phyloP scores from a whole-genome alignment of 805 yeast species.

The Yamadazyma akitaensis region DNA sequence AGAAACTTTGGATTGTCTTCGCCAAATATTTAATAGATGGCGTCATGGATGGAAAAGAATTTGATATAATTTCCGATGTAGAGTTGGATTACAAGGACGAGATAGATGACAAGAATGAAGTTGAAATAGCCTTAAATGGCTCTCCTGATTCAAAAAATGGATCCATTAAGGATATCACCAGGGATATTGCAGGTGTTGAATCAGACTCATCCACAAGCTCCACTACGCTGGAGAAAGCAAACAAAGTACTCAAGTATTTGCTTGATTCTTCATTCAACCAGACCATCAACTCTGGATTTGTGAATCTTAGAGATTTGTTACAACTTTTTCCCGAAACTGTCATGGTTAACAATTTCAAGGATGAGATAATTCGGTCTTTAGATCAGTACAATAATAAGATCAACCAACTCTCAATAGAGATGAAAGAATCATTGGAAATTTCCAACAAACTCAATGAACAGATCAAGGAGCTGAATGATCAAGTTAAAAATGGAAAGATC shows the following conservation, averaged over 20 bases:
- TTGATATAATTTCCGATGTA: conserved; percentile 15
- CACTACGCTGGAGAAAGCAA: conserved; percentile 7
- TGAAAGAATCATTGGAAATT: conserved; percentile 66
- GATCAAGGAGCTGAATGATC: conserved; percentile 43
- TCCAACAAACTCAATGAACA: conserved; percentile 57
- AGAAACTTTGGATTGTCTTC: conserved; percentile 71
- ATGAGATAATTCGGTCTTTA: conserved; percentile 76
- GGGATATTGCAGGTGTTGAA: not conserved
- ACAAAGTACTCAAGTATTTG: conserved; percentile 24
- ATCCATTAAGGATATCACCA: conserved; percentile 1
- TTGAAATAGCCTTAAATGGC: not conserved
- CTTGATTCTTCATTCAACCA: conserved; percentile 26
- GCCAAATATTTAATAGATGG: conserved; percentile 47
- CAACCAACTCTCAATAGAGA: conserved; percentile 63
- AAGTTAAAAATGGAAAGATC: conserved; percentile 33
- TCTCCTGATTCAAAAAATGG: not conserved
- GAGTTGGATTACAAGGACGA: conserved; percentile 3
- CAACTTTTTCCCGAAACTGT: conserved; percentile 84
- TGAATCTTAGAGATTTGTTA: conserved; percentile 75
- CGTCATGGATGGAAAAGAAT: conserved; percentile 20
- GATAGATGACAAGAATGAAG: not conserved
- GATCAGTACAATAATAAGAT: conserved; percentile 69
- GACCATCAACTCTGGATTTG: conserved; percentile 24
- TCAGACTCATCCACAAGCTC: not conserved
- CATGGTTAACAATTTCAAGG: conserved; percentile 77